phyloP scores from a whole-genome alignment of 768 basidiomycete genomes.

The Suillus decipiens region DNA sequence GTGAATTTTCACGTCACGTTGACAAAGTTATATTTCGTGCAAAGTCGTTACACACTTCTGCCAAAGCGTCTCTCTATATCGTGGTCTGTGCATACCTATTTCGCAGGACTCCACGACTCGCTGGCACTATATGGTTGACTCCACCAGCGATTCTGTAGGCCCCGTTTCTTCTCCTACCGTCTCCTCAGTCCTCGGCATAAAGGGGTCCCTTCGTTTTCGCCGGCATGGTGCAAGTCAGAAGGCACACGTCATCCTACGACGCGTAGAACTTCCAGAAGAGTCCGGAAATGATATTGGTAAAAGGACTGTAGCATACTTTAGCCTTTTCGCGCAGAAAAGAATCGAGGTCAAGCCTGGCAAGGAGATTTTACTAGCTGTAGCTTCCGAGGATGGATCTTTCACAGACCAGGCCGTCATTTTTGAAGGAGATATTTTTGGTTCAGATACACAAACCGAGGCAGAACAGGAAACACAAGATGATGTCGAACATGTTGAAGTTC shows the following conservation, averaged over 20 bases:
- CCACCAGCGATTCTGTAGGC: conserved; percentile 38
- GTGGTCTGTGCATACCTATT: conserved; percentile 14
- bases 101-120: conserved; percentile 16
- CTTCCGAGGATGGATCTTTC: conserved; percentile 51
- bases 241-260: conserved; percentile 66
- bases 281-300: conserved; percentile 43
- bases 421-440: conserved; percentile 48
- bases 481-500: conserved; percentile 40
- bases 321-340: conserved; percentile 66
- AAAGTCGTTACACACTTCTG: conserved; percentile 11
- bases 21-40: conserved; percentile 16
- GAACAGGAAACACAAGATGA: conserved; percentile 43
- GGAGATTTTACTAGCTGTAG: conserved; percentile 64
- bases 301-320: conserved; percentile 51
- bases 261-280: conserved; percentile 53
- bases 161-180: conserved; percentile 36
- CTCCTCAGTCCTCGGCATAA: conserved; percentile 61
- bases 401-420: conserved; percentile 60
- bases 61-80: conserved; percentile 12
- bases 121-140: conserved; percentile 35
- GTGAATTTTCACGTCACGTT: conserved; percentile 10
- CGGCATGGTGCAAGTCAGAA: conserved; percentile 68
- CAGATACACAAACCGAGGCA: conserved; percentile 39
- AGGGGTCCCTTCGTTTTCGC: conserved; percentile 62
- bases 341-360: conserved; percentile 73